These are phyloP conservation scores for Tulasnella calospora DNA, from an alignment of 768 basidiomycete species.

Conservation along the genomic window DNA sequence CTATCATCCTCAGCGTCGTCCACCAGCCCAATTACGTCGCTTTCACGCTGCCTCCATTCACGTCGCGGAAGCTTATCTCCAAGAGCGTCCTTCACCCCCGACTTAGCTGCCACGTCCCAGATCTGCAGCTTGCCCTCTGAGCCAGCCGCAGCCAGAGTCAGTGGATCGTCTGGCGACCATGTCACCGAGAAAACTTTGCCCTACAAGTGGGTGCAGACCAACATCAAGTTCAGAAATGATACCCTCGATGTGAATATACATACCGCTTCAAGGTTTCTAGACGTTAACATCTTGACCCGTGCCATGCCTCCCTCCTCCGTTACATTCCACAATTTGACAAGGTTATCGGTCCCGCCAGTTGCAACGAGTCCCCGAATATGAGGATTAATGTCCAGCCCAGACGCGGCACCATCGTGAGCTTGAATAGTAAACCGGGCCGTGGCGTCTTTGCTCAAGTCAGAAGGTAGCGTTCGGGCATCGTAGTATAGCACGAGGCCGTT, in stretches of 20 bases:
- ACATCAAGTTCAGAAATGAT: not conserved
- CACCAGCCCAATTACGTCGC: slow-evolving; percentile 50
- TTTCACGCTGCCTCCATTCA: slow-evolving; percentile 56
- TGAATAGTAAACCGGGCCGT: slow-evolving; percentile 81
- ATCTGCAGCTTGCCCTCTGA: slow-evolving; percentile 91
- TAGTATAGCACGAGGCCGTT: slow-evolving; percentile 91
- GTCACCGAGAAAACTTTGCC: slow-evolving; percentile 92
- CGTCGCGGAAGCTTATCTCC: slow-evolving; percentile 65
- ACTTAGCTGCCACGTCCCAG: slow-evolving; percentile 88
- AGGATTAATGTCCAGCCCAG: slow-evolving; percentile 85
- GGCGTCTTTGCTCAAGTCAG: slow-evolving; percentile 57
- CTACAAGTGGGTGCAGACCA: slow-evolving; percentile 40
- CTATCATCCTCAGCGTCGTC: slow-evolving; percentile 58
- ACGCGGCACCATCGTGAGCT: slow-evolving; percentile 88
- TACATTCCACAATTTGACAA: slow-evolving; percentile 79
- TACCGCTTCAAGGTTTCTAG: slow-evolving; percentile 87
- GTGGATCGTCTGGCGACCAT: slow-evolving; percentile 91
- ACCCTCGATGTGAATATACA: slow-evolving; percentile 36
- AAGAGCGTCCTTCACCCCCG: slow-evolving; percentile 77
- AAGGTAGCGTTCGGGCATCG: slow-evolving; percentile 78
- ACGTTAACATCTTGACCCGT: slow-evolving; percentile 76
- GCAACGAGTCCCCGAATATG: slow-evolving; percentile 85
- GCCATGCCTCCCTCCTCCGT: slow-evolving; percentile 63
- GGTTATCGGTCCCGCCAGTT: slow-evolving; percentile 91
- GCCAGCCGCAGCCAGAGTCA: slow-evolving; percentile 90